phyloP scores from a whole-genome alignment of 352 stramenopile species.

The Pythium monospermum region DNA sequence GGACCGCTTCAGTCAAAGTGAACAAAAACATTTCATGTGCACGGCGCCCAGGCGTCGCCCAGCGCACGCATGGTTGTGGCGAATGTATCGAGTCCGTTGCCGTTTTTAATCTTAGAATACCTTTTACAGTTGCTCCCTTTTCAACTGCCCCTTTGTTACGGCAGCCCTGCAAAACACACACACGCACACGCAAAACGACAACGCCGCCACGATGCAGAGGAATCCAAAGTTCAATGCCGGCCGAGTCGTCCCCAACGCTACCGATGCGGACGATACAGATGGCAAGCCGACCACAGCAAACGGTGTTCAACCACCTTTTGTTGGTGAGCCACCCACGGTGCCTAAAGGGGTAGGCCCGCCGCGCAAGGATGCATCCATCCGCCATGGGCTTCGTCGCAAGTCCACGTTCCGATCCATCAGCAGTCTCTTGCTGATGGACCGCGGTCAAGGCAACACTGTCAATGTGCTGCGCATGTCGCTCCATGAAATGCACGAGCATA shows the following conservation, averaged over 20 bases:
- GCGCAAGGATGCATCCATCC: constrained; percentile 18
- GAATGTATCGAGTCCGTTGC: too few species aligned
- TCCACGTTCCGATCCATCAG: constrained; percentile 24
- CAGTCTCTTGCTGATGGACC: constrained; percentile 21
- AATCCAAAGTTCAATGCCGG: constrained; percentile 8
- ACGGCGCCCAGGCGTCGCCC: too few species aligned
- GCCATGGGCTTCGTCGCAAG: constrained; percentile 12
- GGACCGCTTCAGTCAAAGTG: too few species aligned
- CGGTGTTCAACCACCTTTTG: too few species aligned
- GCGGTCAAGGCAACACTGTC: constrained; percentile 18
- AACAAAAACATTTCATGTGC: too few species aligned
- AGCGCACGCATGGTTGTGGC: too few species aligned
- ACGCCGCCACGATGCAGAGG: neutral
- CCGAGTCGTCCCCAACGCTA: constrained; percentile 12
- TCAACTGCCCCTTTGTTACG: too few species aligned
- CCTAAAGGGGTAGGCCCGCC: neutral
- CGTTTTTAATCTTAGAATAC: too few species aligned
- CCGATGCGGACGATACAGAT: neutral
- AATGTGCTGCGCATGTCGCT: constrained; percentile 69
- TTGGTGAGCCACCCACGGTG: neutral
- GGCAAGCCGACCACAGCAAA: neutral
- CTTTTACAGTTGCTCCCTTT: too few species aligned
- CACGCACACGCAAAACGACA: too few species aligned
- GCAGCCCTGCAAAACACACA: too few species aligned
- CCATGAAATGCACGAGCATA: constrained; percentile 47